phyloP scores from a whole-genome alignment of 148 eudicot species.

The Linanthus parryae region DNA sequence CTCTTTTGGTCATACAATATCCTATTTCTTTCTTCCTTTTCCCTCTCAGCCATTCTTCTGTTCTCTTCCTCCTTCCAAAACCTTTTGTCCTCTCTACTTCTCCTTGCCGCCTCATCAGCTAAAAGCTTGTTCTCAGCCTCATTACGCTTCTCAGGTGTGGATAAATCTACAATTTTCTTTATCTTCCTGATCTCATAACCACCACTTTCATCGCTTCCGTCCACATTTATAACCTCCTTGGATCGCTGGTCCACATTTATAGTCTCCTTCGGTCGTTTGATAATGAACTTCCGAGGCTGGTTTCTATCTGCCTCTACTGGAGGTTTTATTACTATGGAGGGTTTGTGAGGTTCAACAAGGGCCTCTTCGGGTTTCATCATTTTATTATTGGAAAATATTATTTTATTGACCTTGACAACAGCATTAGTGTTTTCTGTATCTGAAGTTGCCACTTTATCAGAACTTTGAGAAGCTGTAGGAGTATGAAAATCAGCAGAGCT shows the following conservation, averaged over 20 bases:
- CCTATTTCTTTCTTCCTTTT: slow-evolving; percentile 47
- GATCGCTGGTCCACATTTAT: no score
- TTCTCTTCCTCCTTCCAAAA: slow-evolving; percentile 77
- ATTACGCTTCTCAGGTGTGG: no score
- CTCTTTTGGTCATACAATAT: slow-evolving; percentile 42
- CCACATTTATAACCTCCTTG: slow-evolving; percentile 58
- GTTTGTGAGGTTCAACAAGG: slow-evolving; percentile 52
- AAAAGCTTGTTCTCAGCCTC: slow-evolving; percentile 39
- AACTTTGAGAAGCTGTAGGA: slow-evolving; percentile 33
- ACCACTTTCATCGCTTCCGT: slow-evolving; percentile 51
- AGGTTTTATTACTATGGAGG: slow-evolving; percentile 65
- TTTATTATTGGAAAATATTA: slow-evolving; percentile 59
- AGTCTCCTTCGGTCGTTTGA: slow-evolving; percentile 70
- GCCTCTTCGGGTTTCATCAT: slow-evolving; percentile 57
- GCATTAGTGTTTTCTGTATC: slow-evolving; percentile 57
- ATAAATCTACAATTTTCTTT: slow-evolving; percentile 65
- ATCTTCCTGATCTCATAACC: slow-evolving; percentile 62
- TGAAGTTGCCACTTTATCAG: slow-evolving; percentile 50
- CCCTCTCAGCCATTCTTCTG: slow-evolving; percentile 50
- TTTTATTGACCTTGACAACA: slow-evolving; percentile 59
- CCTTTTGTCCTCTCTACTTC: slow-evolving; percentile 36
- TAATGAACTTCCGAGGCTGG: slow-evolving; percentile 55
- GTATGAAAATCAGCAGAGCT: slow-evolving; percentile 44
- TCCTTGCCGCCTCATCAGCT: slow-evolving; percentile 36
- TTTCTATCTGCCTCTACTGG: slow-evolving; percentile 64